Percentiles rank a stretch among this genome's conserved stretches.
Evolutionary conservation across 2,329 filamentous ascomycete species (phyloP).

Genomic region (Chaetomiaceae sp.): DNA sequence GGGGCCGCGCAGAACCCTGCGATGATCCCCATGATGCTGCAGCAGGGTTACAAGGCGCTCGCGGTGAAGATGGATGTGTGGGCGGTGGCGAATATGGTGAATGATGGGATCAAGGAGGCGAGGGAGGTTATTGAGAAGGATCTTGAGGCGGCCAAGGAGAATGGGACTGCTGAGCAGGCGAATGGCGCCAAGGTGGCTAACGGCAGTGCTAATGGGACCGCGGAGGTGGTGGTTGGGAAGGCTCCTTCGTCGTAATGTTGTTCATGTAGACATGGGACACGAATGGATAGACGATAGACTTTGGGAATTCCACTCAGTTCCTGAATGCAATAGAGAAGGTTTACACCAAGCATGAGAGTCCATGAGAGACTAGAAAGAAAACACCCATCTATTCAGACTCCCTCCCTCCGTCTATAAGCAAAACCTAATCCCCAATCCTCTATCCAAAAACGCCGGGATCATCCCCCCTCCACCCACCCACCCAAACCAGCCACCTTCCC

Average conservation of each 20-base stretch:
- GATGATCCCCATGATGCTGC: constrained; percentile 7
- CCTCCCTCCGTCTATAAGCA: too few species aligned
- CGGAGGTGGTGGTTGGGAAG: neutral
- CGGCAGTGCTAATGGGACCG: neutral
- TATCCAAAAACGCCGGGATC: too few species aligned
- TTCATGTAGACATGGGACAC: too few species aligned
- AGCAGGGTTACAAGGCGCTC: constrained; percentile 5
- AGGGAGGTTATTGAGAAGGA: neutral
- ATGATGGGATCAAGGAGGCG: constrained; percentile 3
- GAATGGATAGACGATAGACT: neutral
- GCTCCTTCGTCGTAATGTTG: neutral
- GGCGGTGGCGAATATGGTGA: constrained; percentile 8
- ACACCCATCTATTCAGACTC: too few species aligned
- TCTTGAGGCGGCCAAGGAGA: neutral
- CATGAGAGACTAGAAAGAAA: too few species aligned
- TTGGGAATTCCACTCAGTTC: too few species aligned
- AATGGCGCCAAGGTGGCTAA: neutral
- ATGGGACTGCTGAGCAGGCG: neutral
- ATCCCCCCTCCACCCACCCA: too few species aligned
- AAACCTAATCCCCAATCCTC: too few species aligned
- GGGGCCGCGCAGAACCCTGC: constrained; percentile 3
- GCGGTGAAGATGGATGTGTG: constrained; percentile 2
- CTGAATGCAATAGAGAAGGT: too few species aligned
- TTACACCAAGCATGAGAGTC: too few species aligned
- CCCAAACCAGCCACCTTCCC: too few species aligned